A percentile compares a stretch with the other conserved stretches of the same genome.
Conservation (phyloP, 2,329 filamentous ascomycete species). For the Trichoderma koningii region DNA sequence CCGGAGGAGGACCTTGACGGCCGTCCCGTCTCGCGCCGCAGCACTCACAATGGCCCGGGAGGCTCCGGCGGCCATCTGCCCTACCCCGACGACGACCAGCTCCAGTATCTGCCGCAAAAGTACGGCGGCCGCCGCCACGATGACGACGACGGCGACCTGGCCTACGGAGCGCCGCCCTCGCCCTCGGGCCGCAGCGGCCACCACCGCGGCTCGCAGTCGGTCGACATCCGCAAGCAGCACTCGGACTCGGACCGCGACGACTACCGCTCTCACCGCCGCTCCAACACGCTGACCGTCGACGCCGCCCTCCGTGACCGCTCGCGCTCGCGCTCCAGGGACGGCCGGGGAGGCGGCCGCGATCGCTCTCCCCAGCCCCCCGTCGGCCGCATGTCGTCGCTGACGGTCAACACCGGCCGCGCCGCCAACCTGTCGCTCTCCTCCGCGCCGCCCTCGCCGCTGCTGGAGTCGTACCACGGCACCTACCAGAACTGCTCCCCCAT, state of each 20-base stretch:
- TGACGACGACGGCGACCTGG: slow-evolving; percentile 50
- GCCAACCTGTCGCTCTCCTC: slow-evolving; percentile 50
- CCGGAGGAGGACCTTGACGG: slow-evolving; percentile 45
- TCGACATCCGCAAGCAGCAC: slow-evolving; percentile 11
- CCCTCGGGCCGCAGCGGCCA: slow-evolving; percentile 30
- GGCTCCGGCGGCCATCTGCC: slow-evolving; percentile 35
- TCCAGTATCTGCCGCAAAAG: slow-evolving; percentile 22
- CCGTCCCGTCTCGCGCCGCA: slow-evolving; percentile 30
- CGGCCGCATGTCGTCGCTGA: slow-evolving; percentile 55
- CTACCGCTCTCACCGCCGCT: slow-evolving; percentile 29
- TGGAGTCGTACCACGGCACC: slow-evolving; percentile 90
- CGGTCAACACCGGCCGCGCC: slow-evolving; percentile 50
- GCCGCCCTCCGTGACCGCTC: slow-evolving; percentile 42
- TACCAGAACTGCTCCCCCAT: slow-evolving; percentile 95
- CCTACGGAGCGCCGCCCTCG: slow-evolving; percentile 49
- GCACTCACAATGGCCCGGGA: too few relatives aligned
- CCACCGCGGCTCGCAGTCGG: slow-evolving; percentile 21
- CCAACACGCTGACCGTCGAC: slow-evolving; percentile 48
- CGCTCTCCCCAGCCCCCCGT: slow-evolving; percentile 53
- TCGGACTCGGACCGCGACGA: slow-evolving; percentile 27
- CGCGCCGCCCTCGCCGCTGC: slow-evolving; percentile 77
- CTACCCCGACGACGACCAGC: slow-evolving; percentile 39
- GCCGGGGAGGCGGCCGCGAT: slow-evolving; percentile 42
- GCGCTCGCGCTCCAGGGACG: slow-evolving; percentile 38
- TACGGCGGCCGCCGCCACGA: slow-evolving; percentile 31